Percentiles rank a stretch among this genome's conserved stretches.
These are phyloP conservation scores for Pseudotsuga menziesii DNA, from an alignment of 75 land plant species.

Conservation along the genomic window DNA sequence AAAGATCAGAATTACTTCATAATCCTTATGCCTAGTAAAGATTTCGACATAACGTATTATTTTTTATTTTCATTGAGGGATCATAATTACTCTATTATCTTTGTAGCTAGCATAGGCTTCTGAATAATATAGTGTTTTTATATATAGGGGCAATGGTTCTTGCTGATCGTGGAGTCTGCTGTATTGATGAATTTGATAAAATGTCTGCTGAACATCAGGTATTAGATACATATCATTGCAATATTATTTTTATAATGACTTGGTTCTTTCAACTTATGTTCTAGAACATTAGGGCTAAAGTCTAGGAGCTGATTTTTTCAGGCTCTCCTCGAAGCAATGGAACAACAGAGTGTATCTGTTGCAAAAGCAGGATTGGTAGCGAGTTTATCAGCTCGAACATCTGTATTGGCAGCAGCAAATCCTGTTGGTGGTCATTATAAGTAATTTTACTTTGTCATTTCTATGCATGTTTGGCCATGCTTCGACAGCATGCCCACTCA, in stretches of 20 bases:
- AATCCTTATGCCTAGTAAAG: neutral
- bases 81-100: neutral
- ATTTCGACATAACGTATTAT: neutral
- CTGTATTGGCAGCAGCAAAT: constrained; percentile 96
- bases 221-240: neutral
- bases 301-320: constrained; percentile 13
- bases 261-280: neutral
- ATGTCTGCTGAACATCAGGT: constrained; percentile 99
- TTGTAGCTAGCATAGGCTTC: neutral
- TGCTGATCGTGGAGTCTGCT: constrained; percentile 96
- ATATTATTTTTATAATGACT: neutral
- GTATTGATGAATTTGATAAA: constrained; percentile 99
- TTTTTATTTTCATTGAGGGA: neutral
- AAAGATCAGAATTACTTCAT: neutral
- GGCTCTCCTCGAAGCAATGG: constrained; percentile 98
- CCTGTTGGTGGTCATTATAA: constrained; percentile 99
- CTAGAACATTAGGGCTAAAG: neutral
- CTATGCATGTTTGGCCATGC: neutral
- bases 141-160: constrained; percentile 96
- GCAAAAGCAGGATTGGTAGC: constrained; percentile 99
- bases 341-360: constrained; percentile 98
- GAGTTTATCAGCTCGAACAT: constrained; percentile 92
- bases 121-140: neutral
- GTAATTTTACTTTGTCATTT: constrained; percentile 33
- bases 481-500: no score